phyloP scores from a whole-genome alignment of 495 filamentous ascomycete species.

The Xylaria telfairii region DNA sequence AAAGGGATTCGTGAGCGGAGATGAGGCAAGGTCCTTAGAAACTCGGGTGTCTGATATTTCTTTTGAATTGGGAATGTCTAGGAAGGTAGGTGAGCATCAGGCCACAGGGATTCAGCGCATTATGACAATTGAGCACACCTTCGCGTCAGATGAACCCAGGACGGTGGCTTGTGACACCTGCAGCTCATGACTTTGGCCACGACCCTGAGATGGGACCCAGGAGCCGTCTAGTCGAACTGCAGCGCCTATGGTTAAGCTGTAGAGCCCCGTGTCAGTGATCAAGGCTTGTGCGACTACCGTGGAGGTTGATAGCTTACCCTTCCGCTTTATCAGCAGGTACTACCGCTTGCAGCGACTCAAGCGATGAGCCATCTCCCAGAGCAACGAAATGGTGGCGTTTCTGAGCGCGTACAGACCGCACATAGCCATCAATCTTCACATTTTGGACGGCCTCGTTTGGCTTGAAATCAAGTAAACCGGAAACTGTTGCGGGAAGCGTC shows the following conservation, averaged over 20 bases:
- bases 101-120: constrained; percentile 6
- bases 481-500: constrained; percentile 26
- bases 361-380: constrained; percentile 85
- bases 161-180: constrained; percentile 70
- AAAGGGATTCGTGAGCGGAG: constrained; percentile 83
- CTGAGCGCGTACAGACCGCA: constrained; percentile 85
- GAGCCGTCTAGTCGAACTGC: constrained; percentile 79
- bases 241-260: constrained; percentile 78
- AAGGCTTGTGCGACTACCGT: constrained; percentile 28
- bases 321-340: constrained; percentile 75
- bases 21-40: constrained; percentile 86
- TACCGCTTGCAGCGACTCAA: constrained; percentile 80
- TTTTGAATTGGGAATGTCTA: constrained; percentile 92
- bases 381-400: constrained; percentile 83
- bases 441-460: constrained; percentile 36
- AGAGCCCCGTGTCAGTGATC: constrained; percentile 29
- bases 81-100: constrained; percentile 28
- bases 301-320: constrained; percentile 63
- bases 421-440: constrained; percentile 72
- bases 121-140: constrained; percentile 59
- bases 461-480: constrained; percentile 38
- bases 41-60: constrained; percentile 90
- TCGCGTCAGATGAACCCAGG: constrained; percentile 76
- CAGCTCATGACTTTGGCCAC: constrained; percentile 80
- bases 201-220: constrained; percentile 77